These are phyloP conservation scores for Neopestalotiopsis rosae DNA, from an alignment of 2,329 filamentous ascomycete genomes.

Conservation along the genomic window DNA sequence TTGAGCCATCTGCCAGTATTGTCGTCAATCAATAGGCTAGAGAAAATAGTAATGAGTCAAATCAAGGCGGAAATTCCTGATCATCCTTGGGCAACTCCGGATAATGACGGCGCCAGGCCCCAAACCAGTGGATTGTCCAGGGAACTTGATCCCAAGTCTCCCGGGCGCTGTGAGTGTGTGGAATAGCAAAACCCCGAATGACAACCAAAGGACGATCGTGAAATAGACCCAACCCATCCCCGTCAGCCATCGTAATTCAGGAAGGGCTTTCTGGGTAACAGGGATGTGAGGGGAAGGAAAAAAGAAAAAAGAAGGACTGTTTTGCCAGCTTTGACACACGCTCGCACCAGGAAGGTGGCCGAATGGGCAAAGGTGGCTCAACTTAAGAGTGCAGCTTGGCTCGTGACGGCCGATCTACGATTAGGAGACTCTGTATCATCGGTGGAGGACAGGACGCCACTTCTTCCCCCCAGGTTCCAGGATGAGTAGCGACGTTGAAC, in stretches of 20 bases:
- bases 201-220: not conserved
- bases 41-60: constrained; percentile 14
- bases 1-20: not conserved
- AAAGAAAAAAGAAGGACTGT: not conserved
- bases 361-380: constrained; percentile 12
- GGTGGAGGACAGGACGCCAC: not conserved
- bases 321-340: constrained; percentile 15
- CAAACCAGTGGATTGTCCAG: not conserved
- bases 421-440: too few species aligned
- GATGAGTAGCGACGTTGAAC: not conserved
- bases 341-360: constrained; percentile 13
- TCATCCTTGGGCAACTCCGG: not conserved
- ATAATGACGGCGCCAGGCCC: not conserved
- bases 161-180: not conserved
- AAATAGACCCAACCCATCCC: not conserved
- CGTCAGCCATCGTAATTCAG: constrained; percentile 1
- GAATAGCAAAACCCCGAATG: too few species aligned
- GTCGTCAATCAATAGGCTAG: too few species aligned
- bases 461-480: not conserved
- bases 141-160: not conserved
- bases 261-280: constrained; percentile 1
- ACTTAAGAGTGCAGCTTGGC: constrained; percentile 8
- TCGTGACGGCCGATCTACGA: not conserved
- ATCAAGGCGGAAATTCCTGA: constrained; percentile 17
- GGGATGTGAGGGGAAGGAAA: not conserved